Evolutionary conservation across 495 filamentous ascomycete species (phyloP), one percentile per base, ranked within the genome.

Genomic region (Jackrogersella multiformis): DNA sequence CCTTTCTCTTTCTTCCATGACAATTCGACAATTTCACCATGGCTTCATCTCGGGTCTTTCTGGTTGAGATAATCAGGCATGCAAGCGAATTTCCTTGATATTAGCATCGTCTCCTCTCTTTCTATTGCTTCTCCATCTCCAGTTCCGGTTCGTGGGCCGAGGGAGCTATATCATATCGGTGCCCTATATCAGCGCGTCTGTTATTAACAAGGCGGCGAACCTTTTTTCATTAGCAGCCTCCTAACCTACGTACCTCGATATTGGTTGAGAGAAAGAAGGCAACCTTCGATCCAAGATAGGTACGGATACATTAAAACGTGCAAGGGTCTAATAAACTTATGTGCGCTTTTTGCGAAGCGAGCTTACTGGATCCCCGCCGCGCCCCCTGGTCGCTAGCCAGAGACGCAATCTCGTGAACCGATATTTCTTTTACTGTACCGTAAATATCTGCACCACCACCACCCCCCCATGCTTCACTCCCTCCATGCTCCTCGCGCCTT

Each of bases 271-370:
- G 16, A 30, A 21, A 38, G 26, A 45, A 28, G 56, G 59, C 41
- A 32, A 68, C 53, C 46, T 54, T 30, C 41, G 41, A 20, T 46
- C n/a, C 38, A 24, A 68, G 52, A 62, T 58, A 68, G 65, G 65
- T 61, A 68, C 45, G 58, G 49, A 63, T 69, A 69, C 64, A 44
- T 32, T 52, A 56, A 42, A 52, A 53, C 38, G 32, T 39, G 26
- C 67, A 65, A 62, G 67, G 67, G 61, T 70, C 51, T 57, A 59
- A 56, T 69, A 70, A 73, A 67, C 67, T 64, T 71, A 66, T 56
- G 73, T 76, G 71, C 72, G 74, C 66, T 74, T 73, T 73, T 73
- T 69, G 74, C 77, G 74, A 81, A 77, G 79, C 79, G 79, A 82
- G 79, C 74, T 74, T 75, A 77, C 77, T 79, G 73, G 78, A 77